phyloP scores from a whole-genome alignment of 371 early-diverging fungal genomes.

The Apophysomyces trapeziformis region DNA sequence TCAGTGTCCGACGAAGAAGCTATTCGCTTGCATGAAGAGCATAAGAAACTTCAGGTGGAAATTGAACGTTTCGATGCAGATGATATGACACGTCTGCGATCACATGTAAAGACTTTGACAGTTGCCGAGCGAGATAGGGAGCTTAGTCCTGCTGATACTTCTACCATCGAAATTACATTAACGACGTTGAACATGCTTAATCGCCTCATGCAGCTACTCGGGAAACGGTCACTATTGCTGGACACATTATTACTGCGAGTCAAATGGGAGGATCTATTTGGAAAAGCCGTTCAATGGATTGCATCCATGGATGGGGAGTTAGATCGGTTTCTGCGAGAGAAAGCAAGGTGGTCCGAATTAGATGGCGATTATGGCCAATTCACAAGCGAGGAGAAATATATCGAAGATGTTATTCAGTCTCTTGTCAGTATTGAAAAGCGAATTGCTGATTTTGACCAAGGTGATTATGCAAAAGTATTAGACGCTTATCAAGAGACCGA shows the following conservation, averaged over 20 bases:
- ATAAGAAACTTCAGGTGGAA: constrained; percentile 45
- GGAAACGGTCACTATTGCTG: constrained; percentile 23
- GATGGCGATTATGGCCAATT: background rate
- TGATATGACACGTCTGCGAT: constrained; percentile 55
- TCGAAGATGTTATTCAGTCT: constrained; percentile 20
- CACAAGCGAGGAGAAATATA: constrained; percentile 5
- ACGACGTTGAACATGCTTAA: constrained; percentile 39
- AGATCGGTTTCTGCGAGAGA: constrained; percentile 20
- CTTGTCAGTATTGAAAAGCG: constrained; percentile 20
- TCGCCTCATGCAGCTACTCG: constrained; percentile 25
- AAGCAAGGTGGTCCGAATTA: constrained; percentile 1
- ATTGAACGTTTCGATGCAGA: constrained; percentile 55
- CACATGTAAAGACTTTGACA: constrained; percentile 47
- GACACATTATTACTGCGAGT: constrained; percentile 28
- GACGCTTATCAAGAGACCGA: constrained; percentile 39
- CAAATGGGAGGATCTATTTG: constrained; percentile 37
- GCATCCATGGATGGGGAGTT: constrained; percentile 17
- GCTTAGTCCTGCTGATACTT: constrained; percentile 52
- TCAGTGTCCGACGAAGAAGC: constrained; percentile 23
- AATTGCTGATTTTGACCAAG: constrained; percentile 30
- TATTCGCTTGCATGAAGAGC: constrained; percentile 31
- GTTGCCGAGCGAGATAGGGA: constrained; percentile 21
- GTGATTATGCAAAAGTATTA: constrained; percentile 24
- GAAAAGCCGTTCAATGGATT: constrained; percentile 26
- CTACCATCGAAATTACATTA: constrained; percentile 54